Base-by-base conservation (phyloP, 2,329 filamentous ascomycete species). In the Phaeosphaeriaceae sp. region DNA sequence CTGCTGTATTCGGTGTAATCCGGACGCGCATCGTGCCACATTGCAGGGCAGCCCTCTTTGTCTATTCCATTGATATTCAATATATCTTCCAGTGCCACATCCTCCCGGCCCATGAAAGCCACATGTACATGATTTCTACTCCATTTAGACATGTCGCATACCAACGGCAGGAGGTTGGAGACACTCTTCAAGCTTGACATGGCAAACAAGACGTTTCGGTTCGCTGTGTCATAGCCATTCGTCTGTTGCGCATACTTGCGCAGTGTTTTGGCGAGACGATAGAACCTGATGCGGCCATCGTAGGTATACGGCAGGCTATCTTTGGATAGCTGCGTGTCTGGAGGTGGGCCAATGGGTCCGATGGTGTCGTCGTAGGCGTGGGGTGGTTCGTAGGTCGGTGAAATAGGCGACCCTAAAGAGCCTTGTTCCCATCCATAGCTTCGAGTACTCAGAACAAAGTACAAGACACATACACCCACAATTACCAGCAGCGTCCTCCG, bases 91-190 rank as follows among this genome's bases (percentile, higher is more conserved):
- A 95, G 73, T 0, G 83, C 76, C 42, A 96, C 82, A 11, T 87
- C 82, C 51, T 86, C 87, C 50, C 87, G 82, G 41, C 92, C 88
- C 75, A 95, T 82, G 3, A 97, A 74, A 0, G 84, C 87, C 67
- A 96, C 87, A 70, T 97, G 93, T 7, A 97, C 91, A 54, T 85
- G 81, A 64, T 85, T 96, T 50, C 82, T 79, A 47, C 83, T 80
- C 71, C 86, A 81, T 17, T 72, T 72, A 6, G 86, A 87, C 92
- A 97, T 97, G 62, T 90, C 84, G 72, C 94, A 97, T 5, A 92
- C 90, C 67, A 96, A 79, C 0, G 92, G 91, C 26, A 96, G 76
- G 44, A 97, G 71, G 26, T 83, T 82, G 0, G 89, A 82, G 13
- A 86, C 84, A 66, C 90, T 94, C 69, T 83, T 83, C 42, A 95